Evolutionary conservation across 768 basidiomycete genomes (phyloP).

Genomic region (Psilocybe cyanescens): DNA sequence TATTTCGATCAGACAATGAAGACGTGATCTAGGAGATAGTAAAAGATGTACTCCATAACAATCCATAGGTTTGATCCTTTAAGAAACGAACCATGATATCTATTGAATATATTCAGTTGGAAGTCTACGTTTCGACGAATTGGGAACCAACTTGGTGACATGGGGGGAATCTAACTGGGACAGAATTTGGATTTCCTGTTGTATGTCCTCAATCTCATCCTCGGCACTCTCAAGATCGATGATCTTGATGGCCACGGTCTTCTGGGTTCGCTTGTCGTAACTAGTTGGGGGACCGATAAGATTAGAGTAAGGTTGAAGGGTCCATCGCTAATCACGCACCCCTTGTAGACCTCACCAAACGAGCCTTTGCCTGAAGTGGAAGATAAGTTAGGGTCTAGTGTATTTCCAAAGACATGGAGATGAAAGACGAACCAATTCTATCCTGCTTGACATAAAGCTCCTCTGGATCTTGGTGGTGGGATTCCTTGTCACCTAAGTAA

Average conservation of each 20-base stretch:
- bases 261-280: slow-evolving; percentile 93
- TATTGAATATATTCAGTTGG: slow-evolving; percentile 25
- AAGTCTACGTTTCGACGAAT: slow-evolving; percentile 3
- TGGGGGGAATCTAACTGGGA: slow-evolving; percentile 95
- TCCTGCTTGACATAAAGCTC: slow-evolving; percentile 97
- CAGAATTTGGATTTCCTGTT: slow-evolving; percentile 98
- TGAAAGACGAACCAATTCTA: slow-evolving; percentile 74
- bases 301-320: slow-evolving; percentile 16
- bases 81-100: slow-evolving; percentile 95
- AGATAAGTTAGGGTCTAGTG: slow-evolving; percentile 5
- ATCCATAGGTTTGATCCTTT: slow-evolving; percentile 99
- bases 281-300: slow-evolving; percentile 42
- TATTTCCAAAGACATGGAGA: background rate
- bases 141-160: slow-evolving; percentile 78
- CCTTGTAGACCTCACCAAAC: slow-evolving; percentile 99
- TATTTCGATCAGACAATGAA: slow-evolving; percentile 7
- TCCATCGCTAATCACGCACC: slow-evolving; percentile 49
- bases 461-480: slow-evolving; percentile 86
- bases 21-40: background rate
- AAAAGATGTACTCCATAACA: slow-evolving; percentile 83
- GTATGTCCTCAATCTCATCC: slow-evolving; percentile 99
- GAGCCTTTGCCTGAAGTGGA: slow-evolving; percentile 85
- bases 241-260: slow-evolving; percentile 99
- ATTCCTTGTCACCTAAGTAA: slow-evolving; percentile 48
- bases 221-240: slow-evolving; percentile 99